Evolutionary conservation across 768 basidiomycete species (phyloP).

Genomic region (Lentinula detonsa): DNA sequence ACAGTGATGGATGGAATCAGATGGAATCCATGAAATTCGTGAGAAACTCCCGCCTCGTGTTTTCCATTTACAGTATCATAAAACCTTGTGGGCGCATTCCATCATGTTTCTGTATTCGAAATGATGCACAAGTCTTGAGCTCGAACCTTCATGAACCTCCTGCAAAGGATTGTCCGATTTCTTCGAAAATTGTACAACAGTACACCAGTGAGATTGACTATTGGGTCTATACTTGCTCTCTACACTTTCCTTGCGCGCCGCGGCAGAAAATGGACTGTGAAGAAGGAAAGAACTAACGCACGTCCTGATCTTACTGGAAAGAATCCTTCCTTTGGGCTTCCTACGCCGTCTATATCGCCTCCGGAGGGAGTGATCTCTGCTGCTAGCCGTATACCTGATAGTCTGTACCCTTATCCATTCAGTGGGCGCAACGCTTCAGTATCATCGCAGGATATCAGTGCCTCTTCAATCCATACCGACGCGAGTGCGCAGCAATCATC

Average conservation of each 20-base stretch:
- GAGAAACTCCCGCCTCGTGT: constrained; percentile 1
- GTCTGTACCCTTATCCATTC: neutral
- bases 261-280: neutral
- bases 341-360: neutral
- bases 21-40: neutral
- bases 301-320: neutral
- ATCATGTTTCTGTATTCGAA: neutral
- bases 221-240: neutral
- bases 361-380: neutral
- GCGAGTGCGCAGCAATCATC: neutral
- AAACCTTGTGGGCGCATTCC: neutral
- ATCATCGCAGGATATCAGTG: neutral
- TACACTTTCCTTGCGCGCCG: neutral
- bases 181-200: neutral
- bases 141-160: constrained; percentile 1
- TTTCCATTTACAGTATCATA: neutral
- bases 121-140: neutral
- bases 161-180: neutral
- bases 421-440: neutral
- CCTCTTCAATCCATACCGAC: neutral
- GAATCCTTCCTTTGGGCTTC: neutral
- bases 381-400: neutral
- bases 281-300: neutral
- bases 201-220: neutral
- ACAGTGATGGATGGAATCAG: neutral